Evolutionary conservation across 129 eudicot genomes (phyloP), one percentile per base, ranked within the genome.

Genomic region (Flaveria robusta): DNA sequence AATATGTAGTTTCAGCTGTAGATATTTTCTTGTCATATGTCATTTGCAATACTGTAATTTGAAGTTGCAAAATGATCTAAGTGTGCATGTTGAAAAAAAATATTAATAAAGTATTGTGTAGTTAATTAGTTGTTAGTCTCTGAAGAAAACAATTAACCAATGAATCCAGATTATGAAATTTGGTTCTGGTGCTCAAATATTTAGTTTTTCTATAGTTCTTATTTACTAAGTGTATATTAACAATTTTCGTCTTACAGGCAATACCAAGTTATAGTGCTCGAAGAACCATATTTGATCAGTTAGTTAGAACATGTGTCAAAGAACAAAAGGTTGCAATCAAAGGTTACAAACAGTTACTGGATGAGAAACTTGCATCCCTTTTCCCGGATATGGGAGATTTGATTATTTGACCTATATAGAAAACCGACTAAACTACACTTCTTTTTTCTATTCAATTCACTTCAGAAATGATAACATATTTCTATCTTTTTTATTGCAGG

Each of bases 221-320:
- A 60, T 9, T 34, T 56, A 70, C 60, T 0, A 14, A 27, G 54
- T 49, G 26, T 65, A 16, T n/a, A 19, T 22, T 20, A 65, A 67
- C 24, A 19, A 74, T 51, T 22, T 63, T 76, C 26, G 37, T 58
- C 37, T 77, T 81, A 82, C 86, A 94, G 99, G 96, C 92, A 51
- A 83, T 95, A 74, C 88, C 97, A 49, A 83, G 91, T 78, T 89
- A 95, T 73, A 88, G 84, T 89, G 96, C 96, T 41, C 84, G 97
- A 39, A 88, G 96, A 85, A 89, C 99, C 47, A 67, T 95, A 60
- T 95, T 95, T 80, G 99, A 95, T 60, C 99, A 88, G 68, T 91
- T 86, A 82, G 97, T 95, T 7, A 74, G 95, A 24, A 95, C 97
- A 75, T 89, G 99, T 54, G 99, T 97, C 52, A 97, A 95, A 86